Base-by-base conservation (phyloP, 805 yeast genomes). In the Candida bentonensis region DNA sequence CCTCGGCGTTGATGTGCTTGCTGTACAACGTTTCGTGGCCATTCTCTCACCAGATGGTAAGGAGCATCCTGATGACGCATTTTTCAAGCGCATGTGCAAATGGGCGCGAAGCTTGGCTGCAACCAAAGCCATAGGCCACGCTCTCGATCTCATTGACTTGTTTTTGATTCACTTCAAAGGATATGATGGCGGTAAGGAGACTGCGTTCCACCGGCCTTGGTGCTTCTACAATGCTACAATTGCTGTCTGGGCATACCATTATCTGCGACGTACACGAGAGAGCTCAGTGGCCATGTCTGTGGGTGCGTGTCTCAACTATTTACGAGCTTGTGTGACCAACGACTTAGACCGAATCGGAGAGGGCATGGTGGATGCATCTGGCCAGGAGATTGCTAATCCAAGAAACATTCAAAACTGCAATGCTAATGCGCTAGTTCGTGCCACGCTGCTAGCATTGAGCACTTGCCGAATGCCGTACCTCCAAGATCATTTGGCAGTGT, bases 171-270 rank as follows among this genome's bases (percentile, higher is more conserved):
- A 45, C 15, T 53, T 47, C 20, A 47, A 34, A 20, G 30, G 21
- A 9, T 52, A 52, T 41, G 55, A 52, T 39, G 52, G 51, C 5
- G 25, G 47, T 15, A 48, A 45, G 44, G 55, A 51, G 39, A 51
- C 55, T 2, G 53, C 53, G 9, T 49, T 51, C 41, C 55, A 50
- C 34, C 50, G 53, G 11, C 51, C 55, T 3, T 50, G 53, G 53
- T 49, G 53, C 40, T 40, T 51, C 15, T 51, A 46, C 30, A 30
- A 50, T 15, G 51, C 53, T 3, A 40, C 52, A 9, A 26, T 50
- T 15, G 44, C 48, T 13, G 52, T 51, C 15, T 51, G 54, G 52
- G 39, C 43, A 2, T 51, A 43, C 34, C 49, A 49, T 22, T 48
- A 43, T 25, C 30, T 51, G 30, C 36, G 36, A 4, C 13, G 36